Conservation (phyloP, 2,329 filamentous ascomycete genomes). For the Pleomassaria siparia region DNA sequence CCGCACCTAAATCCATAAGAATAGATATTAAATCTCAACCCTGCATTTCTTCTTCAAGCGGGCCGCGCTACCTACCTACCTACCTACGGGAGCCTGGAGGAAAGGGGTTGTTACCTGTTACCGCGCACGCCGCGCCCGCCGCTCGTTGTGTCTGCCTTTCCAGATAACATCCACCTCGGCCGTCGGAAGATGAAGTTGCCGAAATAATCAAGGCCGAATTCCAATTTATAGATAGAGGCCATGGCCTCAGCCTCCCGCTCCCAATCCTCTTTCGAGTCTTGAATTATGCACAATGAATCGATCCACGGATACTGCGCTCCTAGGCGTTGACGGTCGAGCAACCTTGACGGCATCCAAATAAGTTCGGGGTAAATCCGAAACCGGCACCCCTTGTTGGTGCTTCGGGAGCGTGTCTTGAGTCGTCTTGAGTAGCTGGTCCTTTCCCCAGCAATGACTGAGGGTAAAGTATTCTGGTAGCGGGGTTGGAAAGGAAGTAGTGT, state of each 20-base stretch:
- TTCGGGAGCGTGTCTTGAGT: not conserved
- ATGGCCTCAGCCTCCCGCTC: constrained; percentile 7
- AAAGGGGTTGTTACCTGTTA: no score
- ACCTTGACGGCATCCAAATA: constrained; percentile 1
- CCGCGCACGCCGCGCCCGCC: no score
- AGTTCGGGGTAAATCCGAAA: not conserved
- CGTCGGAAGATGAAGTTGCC: constrained; percentile 4
- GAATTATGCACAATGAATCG: constrained; percentile 15
- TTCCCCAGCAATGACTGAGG: constrained; percentile 3
- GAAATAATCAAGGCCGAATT: constrained; percentile 8
- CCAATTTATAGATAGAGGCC: constrained; percentile 6
- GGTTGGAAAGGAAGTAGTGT: not conserved
- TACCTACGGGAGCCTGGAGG: no score
- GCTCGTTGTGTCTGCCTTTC: no score
- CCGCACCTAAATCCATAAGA: no score
- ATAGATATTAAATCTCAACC: no score
- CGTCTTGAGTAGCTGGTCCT: not conserved
- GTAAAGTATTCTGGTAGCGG: constrained; percentile 1
- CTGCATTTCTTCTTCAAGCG: no score
- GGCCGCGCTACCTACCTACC: no score
- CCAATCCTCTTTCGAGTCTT: constrained; percentile 15
- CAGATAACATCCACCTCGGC: constrained; percentile 1
- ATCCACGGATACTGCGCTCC: constrained; percentile 10
- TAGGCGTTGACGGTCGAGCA: not conserved
- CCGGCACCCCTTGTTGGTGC: not conserved